Percentiles rank a stretch among this genome's conserved stretches.
Evolutionary conservation across 2,329 filamentous ascomycete species (phyloP).

Genomic region (Sporothrix brasiliensis): DNA sequence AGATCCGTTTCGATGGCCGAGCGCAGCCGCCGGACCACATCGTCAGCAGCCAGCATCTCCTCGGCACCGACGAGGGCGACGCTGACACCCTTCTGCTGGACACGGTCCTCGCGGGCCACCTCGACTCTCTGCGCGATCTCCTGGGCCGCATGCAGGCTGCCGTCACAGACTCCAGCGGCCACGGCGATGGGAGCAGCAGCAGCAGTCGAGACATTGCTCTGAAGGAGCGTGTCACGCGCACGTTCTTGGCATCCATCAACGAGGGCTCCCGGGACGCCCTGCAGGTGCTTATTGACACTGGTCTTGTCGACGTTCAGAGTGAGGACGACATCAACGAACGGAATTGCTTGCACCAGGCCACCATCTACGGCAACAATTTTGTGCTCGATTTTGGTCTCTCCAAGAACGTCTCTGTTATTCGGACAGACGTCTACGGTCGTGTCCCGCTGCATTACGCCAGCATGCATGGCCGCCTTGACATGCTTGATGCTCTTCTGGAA

Average conservation of each 20-base stretch:
- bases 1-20: conserved; percentile 70
- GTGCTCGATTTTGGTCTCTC: conserved; percentile 77
- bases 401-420: conserved; percentile 72
- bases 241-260: conserved; percentile 86
- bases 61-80: conserved; percentile 83
- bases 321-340: conserved; percentile 98
- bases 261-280: conserved; percentile 80
- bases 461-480: conserved; percentile 86
- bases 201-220: conserved; percentile 56
- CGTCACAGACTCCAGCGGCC: conserved; percentile 56
- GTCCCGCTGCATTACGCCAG: conserved; percentile 95
- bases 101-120: conserved; percentile 79
- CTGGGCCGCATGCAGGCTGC: conserved; percentile 68
- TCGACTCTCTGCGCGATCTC: conserved; percentile 76
- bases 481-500: conserved; percentile 73
- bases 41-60: conserved; percentile 65
- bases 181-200: conserved; percentile 36
- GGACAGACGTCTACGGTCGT: conserved; percentile 89
- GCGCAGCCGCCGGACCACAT: conserved; percentile 56
- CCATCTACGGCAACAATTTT: conserved; percentile 83
- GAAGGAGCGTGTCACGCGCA: conserved; percentile 79
- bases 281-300: conserved; percentile 74
- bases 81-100: conserved; percentile 86
- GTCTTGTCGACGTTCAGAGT: conserved; percentile 83
- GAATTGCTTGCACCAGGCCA: conserved; percentile 94